Percentiles rank a stretch among this genome's conserved stretches.
These are phyloP conservation scores for Mrakia frigida DNA, from an alignment of 768 basidiomycete species.

Conservation along the genomic window DNA sequence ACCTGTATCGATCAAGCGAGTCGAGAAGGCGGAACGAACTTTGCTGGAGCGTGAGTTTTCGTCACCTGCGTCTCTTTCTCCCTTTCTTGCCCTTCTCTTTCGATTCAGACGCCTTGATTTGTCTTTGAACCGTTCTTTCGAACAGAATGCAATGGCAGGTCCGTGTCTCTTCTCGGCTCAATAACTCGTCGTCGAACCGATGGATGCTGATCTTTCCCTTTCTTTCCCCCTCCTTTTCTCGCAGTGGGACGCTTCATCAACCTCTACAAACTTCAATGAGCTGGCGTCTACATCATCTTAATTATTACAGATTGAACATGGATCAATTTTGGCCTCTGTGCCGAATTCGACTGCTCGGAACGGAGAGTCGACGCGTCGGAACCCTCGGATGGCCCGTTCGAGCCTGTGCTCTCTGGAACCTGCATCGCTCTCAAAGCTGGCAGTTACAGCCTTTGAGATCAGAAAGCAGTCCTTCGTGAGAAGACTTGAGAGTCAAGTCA, in stretches of 20 bases:
- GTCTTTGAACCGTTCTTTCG: not conserved
- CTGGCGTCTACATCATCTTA: not conserved
- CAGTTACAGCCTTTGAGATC: no score
- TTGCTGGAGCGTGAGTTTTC: not conserved
- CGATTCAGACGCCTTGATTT: not conserved
- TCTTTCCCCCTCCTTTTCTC: not conserved
- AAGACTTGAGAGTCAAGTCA: no score
- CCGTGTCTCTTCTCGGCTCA: not conserved
- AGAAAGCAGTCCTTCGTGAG: no score
- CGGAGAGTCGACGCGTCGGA: no score
- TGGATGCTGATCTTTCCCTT: not conserved
- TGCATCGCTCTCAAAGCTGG: no score
- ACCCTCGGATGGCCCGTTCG: no score
- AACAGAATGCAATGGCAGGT: not conserved
- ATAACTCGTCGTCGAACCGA: no score
- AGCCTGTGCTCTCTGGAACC: no score
- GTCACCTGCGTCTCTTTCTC: not conserved
- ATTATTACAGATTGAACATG: not conserved
- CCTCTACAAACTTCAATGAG: not conserved
- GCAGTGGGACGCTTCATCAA: not conserved
- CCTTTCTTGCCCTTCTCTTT: not conserved
- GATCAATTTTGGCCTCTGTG: no score
- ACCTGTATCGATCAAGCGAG: not conserved
- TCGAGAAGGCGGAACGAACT: not conserved
- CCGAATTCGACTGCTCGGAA: no score